Evolutionary conservation across 1,284 basidiomycete genomes (phyloP).

Genomic region (Earliella scabrosa): DNA sequence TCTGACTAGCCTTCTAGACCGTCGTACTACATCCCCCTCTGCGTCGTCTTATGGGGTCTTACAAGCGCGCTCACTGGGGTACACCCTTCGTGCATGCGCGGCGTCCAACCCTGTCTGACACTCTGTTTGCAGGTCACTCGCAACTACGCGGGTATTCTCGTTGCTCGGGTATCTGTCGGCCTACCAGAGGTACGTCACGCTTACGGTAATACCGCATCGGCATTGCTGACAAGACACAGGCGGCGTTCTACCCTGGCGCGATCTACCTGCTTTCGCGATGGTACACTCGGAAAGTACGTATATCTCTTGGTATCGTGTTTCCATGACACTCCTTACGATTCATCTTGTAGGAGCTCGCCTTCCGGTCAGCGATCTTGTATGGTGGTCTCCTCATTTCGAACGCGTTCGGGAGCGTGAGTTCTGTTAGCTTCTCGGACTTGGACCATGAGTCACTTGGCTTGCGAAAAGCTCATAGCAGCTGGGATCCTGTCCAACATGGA

Average conservation of each 20-base stretch:
- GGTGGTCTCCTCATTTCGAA: constrained; percentile 76
- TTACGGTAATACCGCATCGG: background rate
- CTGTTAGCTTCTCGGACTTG: too few relatives aligned
- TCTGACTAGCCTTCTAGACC: too few relatives aligned
- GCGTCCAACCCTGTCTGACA: constrained; percentile 4
- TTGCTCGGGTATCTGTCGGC: constrained; percentile 66
- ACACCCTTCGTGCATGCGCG: background rate
- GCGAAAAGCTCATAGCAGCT: constrained; percentile 66
- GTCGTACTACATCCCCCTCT: constrained; percentile 62
- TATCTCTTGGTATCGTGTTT: background rate
- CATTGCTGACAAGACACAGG: constrained; percentile 32
- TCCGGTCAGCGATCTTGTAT: constrained; percentile 74
- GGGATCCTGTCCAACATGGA: constrained; percentile 75
- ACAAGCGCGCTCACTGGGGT: constrained; percentile 66
- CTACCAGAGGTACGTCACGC: constrained; percentile 52
- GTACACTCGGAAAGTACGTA: constrained; percentile 63
- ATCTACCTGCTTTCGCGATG: constrained; percentile 67
- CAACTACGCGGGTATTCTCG: constrained; percentile 62
- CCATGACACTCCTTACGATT: background rate
- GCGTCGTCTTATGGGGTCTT: constrained; percentile 66
- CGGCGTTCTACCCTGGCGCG: constrained; percentile 68
- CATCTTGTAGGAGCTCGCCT: constrained; percentile 59
- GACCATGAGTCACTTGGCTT: too few relatives aligned
- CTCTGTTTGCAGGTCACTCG: constrained; percentile 26
- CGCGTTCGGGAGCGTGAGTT: constrained; percentile 71